These are phyloP conservation scores for Clarireedia homoeocarpa DNA, from an alignment of 2,329 filamentous ascomycete species.

Conservation along the genomic window DNA sequence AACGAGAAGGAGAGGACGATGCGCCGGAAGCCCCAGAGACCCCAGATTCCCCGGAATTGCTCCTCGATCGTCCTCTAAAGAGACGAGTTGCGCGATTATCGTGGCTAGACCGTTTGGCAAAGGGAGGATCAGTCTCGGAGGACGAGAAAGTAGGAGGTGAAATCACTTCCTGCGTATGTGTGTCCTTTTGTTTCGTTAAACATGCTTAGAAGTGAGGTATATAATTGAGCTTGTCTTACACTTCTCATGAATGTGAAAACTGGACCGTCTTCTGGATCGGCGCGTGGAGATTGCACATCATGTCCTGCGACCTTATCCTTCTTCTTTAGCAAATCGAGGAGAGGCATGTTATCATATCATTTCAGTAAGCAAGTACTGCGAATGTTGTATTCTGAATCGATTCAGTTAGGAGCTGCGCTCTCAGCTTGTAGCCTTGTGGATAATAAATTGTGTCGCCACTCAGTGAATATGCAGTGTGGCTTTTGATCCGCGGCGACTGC, in stretches of 20 bases:
- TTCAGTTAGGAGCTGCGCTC: neutral
- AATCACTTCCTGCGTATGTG: conserved; percentile 70
- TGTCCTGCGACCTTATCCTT: conserved; percentile 44
- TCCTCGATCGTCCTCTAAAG: conserved; percentile 34
- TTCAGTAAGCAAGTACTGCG: neutral
- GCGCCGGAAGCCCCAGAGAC: conserved; percentile 23
- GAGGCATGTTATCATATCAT: conserved; percentile 39
- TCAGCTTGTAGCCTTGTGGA: conserved; percentile 10
- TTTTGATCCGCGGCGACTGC: conserved; percentile 16
- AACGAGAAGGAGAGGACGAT: conserved; percentile 14
- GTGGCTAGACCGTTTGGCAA: conserved; percentile 5
- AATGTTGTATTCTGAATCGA: conserved; percentile 1
- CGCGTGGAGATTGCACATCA: conserved; percentile 24
- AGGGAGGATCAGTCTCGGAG: conserved; percentile 29
- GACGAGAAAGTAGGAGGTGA: conserved; percentile 49
- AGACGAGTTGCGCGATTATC: conserved; percentile 28
- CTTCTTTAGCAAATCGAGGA: conserved; percentile 55
- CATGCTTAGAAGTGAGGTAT: conserved; percentile 1
- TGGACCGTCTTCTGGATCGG: conserved; percentile 14
- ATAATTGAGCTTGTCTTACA: conserved; percentile 4
- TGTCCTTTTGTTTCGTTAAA: conserved; percentile 43
- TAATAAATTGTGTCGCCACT: conserved; percentile 5
- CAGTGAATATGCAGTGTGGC: conserved; percentile 18
- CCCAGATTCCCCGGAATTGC: conserved; percentile 38
- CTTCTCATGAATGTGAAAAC: conserved; percentile 79